Conservation (phyloP, 305 asterid genomes). For the Salvia sclarea region DNA sequence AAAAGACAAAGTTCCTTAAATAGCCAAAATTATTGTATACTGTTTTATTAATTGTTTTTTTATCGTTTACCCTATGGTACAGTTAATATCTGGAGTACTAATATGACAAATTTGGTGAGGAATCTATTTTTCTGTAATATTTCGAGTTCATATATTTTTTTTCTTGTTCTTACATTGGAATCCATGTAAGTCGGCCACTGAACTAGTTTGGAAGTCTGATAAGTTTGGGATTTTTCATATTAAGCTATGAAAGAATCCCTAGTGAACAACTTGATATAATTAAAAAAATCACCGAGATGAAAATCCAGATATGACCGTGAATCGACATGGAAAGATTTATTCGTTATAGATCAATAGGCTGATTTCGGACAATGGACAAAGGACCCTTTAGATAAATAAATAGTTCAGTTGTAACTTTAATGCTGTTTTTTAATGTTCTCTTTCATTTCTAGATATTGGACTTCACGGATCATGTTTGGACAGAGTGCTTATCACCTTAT, state of each 20-base stretch:
- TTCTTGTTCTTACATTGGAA: not conserved
- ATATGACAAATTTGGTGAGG: not conserved
- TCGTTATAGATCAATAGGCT: not conserved
- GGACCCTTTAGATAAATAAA: not conserved
- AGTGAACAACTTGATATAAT: not conserved
- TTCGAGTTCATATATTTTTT: not conserved
- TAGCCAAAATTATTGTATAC: too few species aligned
- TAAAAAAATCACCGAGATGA: not conserved
- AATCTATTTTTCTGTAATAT: not conserved
- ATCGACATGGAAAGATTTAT: not conserved
- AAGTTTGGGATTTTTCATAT: not conserved
- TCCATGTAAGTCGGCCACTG: not conserved
- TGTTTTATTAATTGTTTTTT: too few species aligned
- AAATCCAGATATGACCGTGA: not conserved
- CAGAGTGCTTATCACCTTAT: slow-evolving; percentile 85
- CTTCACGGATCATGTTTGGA: slow-evolving; percentile 97
- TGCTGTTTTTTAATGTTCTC: slow-evolving; percentile 26
- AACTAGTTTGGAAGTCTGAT: not conserved
- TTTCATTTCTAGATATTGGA: slow-evolving; percentile 63
- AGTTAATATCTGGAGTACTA: not conserved
- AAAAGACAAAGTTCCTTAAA: too few species aligned
- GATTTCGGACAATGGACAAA: not conserved
- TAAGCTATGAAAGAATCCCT: not conserved
- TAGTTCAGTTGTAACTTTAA: slow-evolving; percentile 12
- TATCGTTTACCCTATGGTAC: too few species aligned